Percentiles rank a stretch among this genome's conserved stretches.
Conservation (phyloP, 495 filamentous ascomycete species). For the Hyphodiscus hymeniophilus region DNA sequence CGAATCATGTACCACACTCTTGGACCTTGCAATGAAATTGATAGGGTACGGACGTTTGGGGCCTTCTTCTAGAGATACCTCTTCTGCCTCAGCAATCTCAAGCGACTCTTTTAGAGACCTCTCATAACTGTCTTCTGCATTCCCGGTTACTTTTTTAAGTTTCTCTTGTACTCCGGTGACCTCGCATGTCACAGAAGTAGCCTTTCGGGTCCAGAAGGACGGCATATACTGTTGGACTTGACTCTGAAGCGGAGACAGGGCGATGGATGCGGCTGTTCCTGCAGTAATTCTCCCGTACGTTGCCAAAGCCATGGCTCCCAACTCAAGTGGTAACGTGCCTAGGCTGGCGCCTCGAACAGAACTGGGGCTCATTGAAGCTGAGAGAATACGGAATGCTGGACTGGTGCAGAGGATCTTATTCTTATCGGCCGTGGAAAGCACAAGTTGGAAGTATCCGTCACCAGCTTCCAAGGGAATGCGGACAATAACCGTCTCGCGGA, state of each 20-base stretch:
- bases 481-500: conserved; percentile 53
- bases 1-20: no score
- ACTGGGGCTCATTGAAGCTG: conserved; percentile 47
- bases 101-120: conserved; percentile 15
- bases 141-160: conserved; percentile 24
- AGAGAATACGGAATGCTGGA: conserved; percentile 57
- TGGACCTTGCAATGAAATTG: conserved; percentile 34
- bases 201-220: conserved; percentile 32
- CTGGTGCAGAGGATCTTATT: conserved; percentile 53
- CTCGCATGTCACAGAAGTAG: conserved; percentile 34
- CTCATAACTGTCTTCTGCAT: conserved; percentile 19
- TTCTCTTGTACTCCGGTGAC: conserved; percentile 29
- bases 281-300: conserved; percentile 42
- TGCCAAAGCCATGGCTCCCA: conserved; percentile 50
- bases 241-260: conserved; percentile 30
- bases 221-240: conserved; percentile 37
- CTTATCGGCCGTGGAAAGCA: conserved; percentile 43
- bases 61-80: conserved; percentile 36
- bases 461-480: conserved; percentile 52
- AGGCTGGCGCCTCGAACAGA: conserved; percentile 56
- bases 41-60: conserved; percentile 52
- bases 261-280: conserved; percentile 40
- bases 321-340: conserved; percentile 53
- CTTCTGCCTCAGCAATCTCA: conserved; percentile 13
- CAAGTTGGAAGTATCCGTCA: conserved; percentile 60